Evolutionary conservation across 192 early-diverging fungal species (phyloP), one percentile per base, ranked within the genome.

Genomic region (Endogone sp.): DNA sequence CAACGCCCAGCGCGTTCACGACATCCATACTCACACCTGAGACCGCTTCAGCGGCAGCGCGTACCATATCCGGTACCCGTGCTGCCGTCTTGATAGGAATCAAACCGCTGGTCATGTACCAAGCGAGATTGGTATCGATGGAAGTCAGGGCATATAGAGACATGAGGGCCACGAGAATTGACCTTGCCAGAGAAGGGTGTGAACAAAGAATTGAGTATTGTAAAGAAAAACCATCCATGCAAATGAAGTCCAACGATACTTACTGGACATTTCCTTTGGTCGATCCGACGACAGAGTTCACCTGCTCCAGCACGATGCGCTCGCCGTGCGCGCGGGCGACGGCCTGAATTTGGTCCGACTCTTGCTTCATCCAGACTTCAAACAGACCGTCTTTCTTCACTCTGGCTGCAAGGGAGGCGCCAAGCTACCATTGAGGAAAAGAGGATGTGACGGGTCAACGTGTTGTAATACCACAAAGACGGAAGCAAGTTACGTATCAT

Each of bases 331-430:
- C 83, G 44, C 82, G 76, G 26, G 89, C 86, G 8, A 86, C 67
- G 20, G 82, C 82, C 73, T 92, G 91, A 62, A 92, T 87, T 0
- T 76, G 73, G 57, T 92, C 89, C 24, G 85, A 88, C 71, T 92
- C 86, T 71, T 90, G 81, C 58, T 74, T 72, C 91, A 92, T 92
- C 91, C 91, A 92, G 25, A 89, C 85, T 54, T 91, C 86, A 73
- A 91, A 92, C 63, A 91, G 60, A 60, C 79, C 65, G 55, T 86
- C 87, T 24, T 64, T 61, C 27, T 60, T 64, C 49, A 88, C 76
- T 71, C 87, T 88, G 60, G 68, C 61, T 63, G 77, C 75, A 84
- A 91, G 81, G 28, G 69, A 76, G 20, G 75, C 62, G 28, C 71
- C 71, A 27, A 91, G 72, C 71, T 85, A 49, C 16, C 63, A 59